Base-by-base conservation (phyloP, 768 basidiomycete genomes). In the Boletus pseudo-olivaceus region DNA sequence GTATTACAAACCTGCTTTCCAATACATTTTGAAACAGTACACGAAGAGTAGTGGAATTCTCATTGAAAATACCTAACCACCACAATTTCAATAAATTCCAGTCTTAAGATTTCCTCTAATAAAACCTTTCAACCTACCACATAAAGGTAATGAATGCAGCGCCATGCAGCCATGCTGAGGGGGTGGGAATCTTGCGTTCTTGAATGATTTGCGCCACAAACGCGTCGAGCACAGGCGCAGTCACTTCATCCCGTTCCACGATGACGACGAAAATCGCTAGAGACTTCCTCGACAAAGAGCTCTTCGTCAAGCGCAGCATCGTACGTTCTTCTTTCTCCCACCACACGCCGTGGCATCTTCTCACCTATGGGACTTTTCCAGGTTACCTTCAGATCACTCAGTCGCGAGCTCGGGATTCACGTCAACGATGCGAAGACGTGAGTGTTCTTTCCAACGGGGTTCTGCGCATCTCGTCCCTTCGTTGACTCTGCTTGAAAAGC, bases 401-500 rank as follows among this genome's bases (percentile, higher is more conserved):
- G 90, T 62, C 80, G 88, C 58, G 81, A 80, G 38, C 76, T 89
- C 41, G 75, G 76, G 0, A 76, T 92, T 49, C 85, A 91, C 62
- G 88, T 91, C 62, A 88, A 90, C 67, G 72, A 72, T 35, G 90
- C 90, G 19, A 93, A 91, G 67, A 87, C 84, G 90, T 91, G 47
- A 53, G 64, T 8, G 8, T 29, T 30, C 7, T 19, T 10, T 44
- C 3, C 0, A 20, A 30, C 17, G 6, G 19, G 35, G 11, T 30
- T 23, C 20, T 7, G 11, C 26, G 10, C 15, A n/a, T 23, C 38
- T 42, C 29, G 20, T 38, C 12, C 19, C 1, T 1, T 32, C 14
- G 38, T 48, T 47, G 35, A 48, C 17, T 11, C 27, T 34, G 30
- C 34, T 26, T 47, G 38, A 27, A 26, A 47, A 92, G 90, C 62